These are phyloP conservation scores for Pisolithus microcarpus DNA, from an alignment of 768 basidiomycete genomes.

Conservation along the genomic window DNA sequence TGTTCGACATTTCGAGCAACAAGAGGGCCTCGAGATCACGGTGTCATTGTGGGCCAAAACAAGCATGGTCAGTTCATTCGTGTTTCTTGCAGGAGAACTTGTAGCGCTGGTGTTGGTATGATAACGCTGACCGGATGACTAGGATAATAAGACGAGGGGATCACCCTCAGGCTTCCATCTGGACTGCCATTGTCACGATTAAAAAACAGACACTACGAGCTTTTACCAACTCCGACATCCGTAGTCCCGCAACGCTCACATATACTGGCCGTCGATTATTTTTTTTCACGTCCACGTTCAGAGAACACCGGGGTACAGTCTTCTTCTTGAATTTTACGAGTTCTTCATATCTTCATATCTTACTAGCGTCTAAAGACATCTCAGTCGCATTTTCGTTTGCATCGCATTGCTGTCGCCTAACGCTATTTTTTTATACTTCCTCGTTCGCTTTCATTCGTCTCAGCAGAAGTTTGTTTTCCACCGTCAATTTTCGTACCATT, in stretches of 20 bases:
- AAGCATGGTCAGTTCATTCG: too few species aligned
- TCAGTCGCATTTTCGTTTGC: constrained; percentile 21
- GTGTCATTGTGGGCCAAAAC: too few species aligned
- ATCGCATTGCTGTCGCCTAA: constrained; percentile 29
- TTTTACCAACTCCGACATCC: constrained; percentile 26
- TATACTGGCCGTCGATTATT: constrained; percentile 18
- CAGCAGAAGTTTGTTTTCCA: constrained; percentile 20
- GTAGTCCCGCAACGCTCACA: constrained; percentile 25
- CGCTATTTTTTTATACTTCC: constrained; percentile 13
- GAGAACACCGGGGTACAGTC: neutral
- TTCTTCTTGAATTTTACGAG: neutral
- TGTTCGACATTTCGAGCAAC: too few species aligned
- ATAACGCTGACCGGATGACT: too few species aligned
- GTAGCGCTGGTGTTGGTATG: too few species aligned
- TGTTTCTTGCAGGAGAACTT: too few species aligned
- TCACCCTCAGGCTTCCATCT: too few species aligned
- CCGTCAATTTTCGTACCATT: constrained; percentile 21
- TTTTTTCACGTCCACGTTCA: constrained; percentile 9
- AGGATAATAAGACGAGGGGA: too few species aligned
- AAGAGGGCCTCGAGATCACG: too few species aligned
- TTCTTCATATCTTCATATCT: constrained; percentile 18
- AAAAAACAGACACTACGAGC: neutral
- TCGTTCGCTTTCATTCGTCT: constrained; percentile 23
- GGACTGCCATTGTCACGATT: too few species aligned
- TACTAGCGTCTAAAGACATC: constrained; percentile 26